phyloP scores from a whole-genome alignment of 1,284 basidiomycete species.

The Pyrrhoderma noxium region DNA sequence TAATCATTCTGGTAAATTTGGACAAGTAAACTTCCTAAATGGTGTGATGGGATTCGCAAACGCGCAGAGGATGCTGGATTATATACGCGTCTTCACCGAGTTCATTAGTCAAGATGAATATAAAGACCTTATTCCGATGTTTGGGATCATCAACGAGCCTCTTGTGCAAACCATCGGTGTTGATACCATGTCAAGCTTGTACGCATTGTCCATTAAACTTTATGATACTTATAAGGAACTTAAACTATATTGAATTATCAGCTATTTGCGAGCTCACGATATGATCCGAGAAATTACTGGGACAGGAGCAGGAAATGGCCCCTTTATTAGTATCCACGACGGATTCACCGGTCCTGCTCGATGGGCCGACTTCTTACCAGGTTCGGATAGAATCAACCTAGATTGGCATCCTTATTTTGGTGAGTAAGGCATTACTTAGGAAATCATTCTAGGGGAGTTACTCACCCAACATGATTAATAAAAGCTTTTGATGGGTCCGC shows the following conservation, averaged over 20 bases:
- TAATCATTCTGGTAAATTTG: constrained; percentile 44
- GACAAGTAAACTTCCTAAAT: constrained; percentile 49
- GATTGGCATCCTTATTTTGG: constrained; percentile 43
- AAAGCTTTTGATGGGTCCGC: constrained; percentile 31
- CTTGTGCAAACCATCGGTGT: constrained; percentile 33
- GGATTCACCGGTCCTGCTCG: constrained; percentile 29
- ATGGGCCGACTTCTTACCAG: constrained; percentile 47
- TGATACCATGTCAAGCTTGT: constrained; percentile 32
- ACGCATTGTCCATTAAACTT: constrained; percentile 19
- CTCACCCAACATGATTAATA: too few species aligned
- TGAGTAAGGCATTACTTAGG: not conserved
- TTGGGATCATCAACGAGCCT: constrained; percentile 36
- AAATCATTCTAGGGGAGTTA: not conserved
- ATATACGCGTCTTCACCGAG: constrained; percentile 50
- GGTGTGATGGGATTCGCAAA: constrained; percentile 59
- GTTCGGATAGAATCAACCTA: constrained; percentile 48
- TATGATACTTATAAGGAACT: not conserved
- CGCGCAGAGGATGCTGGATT: constrained; percentile 49
- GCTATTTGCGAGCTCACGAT: constrained; percentile 39
- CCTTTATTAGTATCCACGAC: constrained; percentile 49
- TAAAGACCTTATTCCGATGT: constrained; percentile 43
- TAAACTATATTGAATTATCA: too few species aligned
- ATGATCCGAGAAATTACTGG: constrained; percentile 52
- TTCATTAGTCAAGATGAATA: constrained; percentile 55
- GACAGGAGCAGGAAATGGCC: constrained; percentile 46